phyloP scores from a whole-genome alignment of 305 asterid genomes.

The Monarda citriodora region DNA sequence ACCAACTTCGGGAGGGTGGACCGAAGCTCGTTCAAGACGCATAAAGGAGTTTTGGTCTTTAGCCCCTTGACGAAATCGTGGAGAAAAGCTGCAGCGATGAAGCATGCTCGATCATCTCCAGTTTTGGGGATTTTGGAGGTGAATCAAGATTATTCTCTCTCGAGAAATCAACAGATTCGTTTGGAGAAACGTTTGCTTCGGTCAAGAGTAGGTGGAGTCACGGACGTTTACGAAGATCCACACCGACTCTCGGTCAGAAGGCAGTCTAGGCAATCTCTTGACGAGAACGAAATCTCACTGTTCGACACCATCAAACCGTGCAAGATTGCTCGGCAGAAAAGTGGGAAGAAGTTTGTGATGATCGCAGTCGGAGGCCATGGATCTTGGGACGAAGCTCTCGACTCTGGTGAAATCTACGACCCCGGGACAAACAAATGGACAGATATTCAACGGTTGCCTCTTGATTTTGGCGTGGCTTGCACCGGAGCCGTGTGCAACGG shows the following conservation, averaged over 20 bases:
- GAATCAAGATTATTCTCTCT: slow-evolving; percentile 45
- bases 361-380: slow-evolving; percentile 96
- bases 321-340: slow-evolving; percentile 47
- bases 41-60: slow-evolving; percentile 77
- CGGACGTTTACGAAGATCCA: slow-evolving; percentile 96
- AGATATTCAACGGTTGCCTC: slow-evolving; percentile 79
- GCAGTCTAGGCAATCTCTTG: slow-evolving; percentile 56
- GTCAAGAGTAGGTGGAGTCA: slow-evolving; percentile 65
- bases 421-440: slow-evolving; percentile 84
- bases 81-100: slow-evolving; percentile 88
- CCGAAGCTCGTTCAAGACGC: slow-evolving; percentile 84
- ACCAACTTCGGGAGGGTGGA: slow-evolving; percentile 85
- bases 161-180: slow-evolving; percentile 61
- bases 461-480: slow-evolving; percentile 83
- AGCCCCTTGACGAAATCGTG: slow-evolving; percentile 77
- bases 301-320: slow-evolving; percentile 35
- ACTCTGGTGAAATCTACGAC: slow-evolving; percentile 85
- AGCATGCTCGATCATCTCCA: slow-evolving; percentile 82
- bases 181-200: slow-evolving; percentile 56
- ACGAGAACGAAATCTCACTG: slow-evolving; percentile 58
- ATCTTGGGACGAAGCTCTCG: slow-evolving; percentile 87
- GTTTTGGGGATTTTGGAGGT: slow-evolving; percentile 74
- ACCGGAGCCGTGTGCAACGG: slow-evolving; percentile 77
- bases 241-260: slow-evolving; percentile 89
- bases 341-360: slow-evolving; percentile 47